phyloP scores from a whole-genome alignment of 2,329 filamentous ascomycete genomes.

The Botrytis deweyae region DNA sequence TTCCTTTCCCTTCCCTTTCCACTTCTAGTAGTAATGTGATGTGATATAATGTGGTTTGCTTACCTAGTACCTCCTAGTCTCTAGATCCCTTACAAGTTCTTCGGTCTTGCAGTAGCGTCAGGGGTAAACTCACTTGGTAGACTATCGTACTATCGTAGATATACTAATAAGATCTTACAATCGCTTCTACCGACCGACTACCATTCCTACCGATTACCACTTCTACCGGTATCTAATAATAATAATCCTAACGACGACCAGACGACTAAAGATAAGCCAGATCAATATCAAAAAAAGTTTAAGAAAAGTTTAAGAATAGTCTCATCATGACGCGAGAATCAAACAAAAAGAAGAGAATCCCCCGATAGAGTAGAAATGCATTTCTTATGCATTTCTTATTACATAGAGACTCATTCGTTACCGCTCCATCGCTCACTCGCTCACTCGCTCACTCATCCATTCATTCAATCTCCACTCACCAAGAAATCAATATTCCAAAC shows the following conservation, averaged over 20 bases:
- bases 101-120: background rate
- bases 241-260: background rate
- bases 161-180: background rate
- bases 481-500: conserved; percentile 4
- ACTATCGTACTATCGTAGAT: background rate
- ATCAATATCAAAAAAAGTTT: background rate
- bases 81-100: background rate
- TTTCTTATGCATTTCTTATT: too few species aligned
- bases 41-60: background rate
- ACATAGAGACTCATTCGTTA: background rate
- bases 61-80: too few species aligned
- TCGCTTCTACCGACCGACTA: background rate
- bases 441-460: background rate
- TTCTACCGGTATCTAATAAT: background rate
- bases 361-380: background rate
- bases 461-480: background rate
- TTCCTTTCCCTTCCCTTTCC: background rate
- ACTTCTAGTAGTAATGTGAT: background rate
- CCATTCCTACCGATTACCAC: too few species aligned
- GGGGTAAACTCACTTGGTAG: background rate
- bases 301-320: background rate
- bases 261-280: background rate
- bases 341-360: background rate
- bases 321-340: background rate
- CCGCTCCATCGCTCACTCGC: background rate